Evolutionary conservation across 78 protist species (phyloP).

Genomic region (Guillardia theta): DNA sequence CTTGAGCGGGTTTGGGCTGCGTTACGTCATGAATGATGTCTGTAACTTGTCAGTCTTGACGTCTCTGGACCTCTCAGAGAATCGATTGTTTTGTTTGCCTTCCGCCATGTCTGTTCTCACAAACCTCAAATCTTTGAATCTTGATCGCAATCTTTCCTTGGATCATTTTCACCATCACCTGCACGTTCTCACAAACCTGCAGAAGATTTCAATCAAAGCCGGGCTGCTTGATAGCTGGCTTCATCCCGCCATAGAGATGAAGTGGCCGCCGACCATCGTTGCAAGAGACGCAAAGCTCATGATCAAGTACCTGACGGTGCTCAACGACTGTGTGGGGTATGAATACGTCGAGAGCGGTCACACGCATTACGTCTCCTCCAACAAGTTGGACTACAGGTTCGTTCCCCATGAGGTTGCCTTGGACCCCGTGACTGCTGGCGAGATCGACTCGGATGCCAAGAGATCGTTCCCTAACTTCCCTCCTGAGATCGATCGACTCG

Average conservation of each 20-base stretch:
- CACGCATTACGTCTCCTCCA: neutral
- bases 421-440: neutral
- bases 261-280: neutral
- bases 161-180: neutral
- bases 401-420: neutral
- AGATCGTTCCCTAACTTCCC: neutral
- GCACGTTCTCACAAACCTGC: neutral
- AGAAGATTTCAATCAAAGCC: neutral
- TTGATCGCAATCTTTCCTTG: neutral
- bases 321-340: neutral
- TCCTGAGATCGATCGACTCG: neutral
- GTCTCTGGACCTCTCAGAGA: neutral
- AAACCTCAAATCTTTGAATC: neutral
- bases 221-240: neutral
- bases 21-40: slow-evolving; percentile 3
- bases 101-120: neutral
- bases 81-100: neutral
- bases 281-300: neutral
- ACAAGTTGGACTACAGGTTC: neutral
- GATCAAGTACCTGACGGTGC: neutral
- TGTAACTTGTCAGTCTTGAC: neutral
- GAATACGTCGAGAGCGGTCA: neutral
- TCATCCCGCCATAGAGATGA: neutral
- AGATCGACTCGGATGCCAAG: neutral
- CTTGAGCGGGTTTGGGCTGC: neutral